These are phyloP conservation scores for Leccinum cinnamomeum DNA, from an alignment of 1,284 basidiomycete genomes.

Conservation along the genomic window DNA sequence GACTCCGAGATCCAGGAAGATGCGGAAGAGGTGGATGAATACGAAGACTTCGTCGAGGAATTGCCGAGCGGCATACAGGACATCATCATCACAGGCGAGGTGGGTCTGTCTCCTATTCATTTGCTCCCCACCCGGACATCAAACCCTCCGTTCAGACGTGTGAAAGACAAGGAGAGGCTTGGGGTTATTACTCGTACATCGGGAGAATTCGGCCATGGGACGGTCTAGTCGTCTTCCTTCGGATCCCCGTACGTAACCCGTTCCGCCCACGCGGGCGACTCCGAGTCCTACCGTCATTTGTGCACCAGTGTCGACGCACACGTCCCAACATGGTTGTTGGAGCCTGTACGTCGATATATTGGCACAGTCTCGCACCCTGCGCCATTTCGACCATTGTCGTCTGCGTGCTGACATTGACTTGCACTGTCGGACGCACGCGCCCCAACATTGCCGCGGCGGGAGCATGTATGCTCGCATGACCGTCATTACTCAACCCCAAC, in stretches of 20 bases:
- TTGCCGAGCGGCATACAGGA: slow-evolving; percentile 42
- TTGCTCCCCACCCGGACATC: slow-evolving; percentile 3
- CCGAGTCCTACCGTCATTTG: too few species aligned
- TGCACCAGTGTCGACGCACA: too few species aligned
- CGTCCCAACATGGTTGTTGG: too few species aligned
- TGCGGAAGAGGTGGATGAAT: slow-evolving; percentile 36
- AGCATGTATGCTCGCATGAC: too few species aligned
- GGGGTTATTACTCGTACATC: slow-evolving; percentile 46
- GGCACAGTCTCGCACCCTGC: too few species aligned
- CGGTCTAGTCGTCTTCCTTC: slow-evolving; percentile 47
- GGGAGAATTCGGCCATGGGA: slow-evolving; percentile 52
- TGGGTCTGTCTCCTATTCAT: slow-evolving; percentile 23
- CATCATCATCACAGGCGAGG: slow-evolving; percentile 51
- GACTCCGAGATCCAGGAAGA: slow-evolving; percentile 20
- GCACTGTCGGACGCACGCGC: too few species aligned
- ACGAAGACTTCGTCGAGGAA: slow-evolving; percentile 39
- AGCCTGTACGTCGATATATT: too few species aligned
- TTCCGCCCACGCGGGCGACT: neutral
- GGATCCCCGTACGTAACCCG: slow-evolving; percentile 41
- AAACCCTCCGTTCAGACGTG: slow-evolving; percentile 35
- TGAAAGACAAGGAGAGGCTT: slow-evolving; percentile 43
- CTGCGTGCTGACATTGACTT: too few species aligned
- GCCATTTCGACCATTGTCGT: too few species aligned
- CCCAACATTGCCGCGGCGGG: too few species aligned
- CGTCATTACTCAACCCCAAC: too few species aligned